Conservation (phyloP, 345 rosid species). For the Hibiscus mutabilis region DNA sequence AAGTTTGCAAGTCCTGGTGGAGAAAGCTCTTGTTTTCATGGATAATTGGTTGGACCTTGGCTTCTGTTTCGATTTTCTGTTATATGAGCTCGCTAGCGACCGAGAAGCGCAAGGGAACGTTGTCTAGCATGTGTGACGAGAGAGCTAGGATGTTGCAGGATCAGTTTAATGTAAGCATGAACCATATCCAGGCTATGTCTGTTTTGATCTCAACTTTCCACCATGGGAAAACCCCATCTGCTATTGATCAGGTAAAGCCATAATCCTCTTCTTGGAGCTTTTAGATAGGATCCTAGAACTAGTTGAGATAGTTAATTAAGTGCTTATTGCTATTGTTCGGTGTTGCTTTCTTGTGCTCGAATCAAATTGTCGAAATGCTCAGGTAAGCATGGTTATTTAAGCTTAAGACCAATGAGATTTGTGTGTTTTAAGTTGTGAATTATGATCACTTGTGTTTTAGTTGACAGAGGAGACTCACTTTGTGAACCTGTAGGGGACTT, state of each 20-base stretch:
- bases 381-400: constrained; percentile 2
- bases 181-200: constrained; percentile 95
- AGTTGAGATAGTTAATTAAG: not conserved
- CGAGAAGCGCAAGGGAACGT: constrained; percentile 75
- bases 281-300: not conserved
- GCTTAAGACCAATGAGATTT: constrained; percentile 15
- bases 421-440: constrained; percentile 3
- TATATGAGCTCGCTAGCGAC: constrained; percentile 62
- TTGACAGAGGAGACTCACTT: constrained; percentile 27
- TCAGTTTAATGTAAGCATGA: constrained; percentile 98
- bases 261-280: constrained; percentile 13
- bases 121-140: constrained; percentile 89
- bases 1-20: constrained; percentile 49
- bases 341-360: not conserved
- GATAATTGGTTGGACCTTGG: constrained; percentile 46
- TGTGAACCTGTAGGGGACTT: constrained; percentile 52
- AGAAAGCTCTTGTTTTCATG: constrained; percentile 53
- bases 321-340: constrained; percentile 6
- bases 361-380: not conserved
- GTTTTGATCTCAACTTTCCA: constrained; percentile 90
- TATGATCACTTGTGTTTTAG: constrained; percentile 4
- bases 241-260: constrained; percentile 79
- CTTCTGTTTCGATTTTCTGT: constrained; percentile 49
- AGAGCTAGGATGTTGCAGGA: constrained; percentile 98
- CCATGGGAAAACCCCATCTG: constrained; percentile 86